A percentile compares a stretch with the other conserved stretches of the same genome.
phyloP scores from a whole-genome alignment of 257 asterid species.

The Knoxia roxburghii region DNA sequence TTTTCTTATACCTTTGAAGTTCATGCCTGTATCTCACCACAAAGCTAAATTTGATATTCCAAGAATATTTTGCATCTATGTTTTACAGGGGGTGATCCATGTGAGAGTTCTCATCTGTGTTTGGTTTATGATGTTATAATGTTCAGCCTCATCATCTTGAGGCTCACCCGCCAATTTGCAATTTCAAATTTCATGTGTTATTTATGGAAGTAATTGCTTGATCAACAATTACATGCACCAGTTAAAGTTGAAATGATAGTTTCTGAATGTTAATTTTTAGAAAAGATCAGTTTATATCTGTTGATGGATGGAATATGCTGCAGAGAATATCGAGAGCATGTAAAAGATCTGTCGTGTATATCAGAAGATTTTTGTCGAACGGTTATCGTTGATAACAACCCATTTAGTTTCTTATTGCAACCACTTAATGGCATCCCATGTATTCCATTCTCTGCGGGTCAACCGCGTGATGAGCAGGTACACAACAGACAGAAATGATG shows the following conservation, averaged over 20 bases:
- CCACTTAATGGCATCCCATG: slow-evolving; percentile 95
- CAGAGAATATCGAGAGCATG: slow-evolving; percentile 91
- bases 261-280: background rate
- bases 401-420: slow-evolving; percentile 91
- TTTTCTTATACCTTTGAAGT: background rate
- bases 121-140: background rate
- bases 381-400: slow-evolving; percentile 92
- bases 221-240: background rate
- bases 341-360: slow-evolving; percentile 73
- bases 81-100: background rate
- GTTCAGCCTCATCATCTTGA: background rate
- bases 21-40: too few relatives aligned
- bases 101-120: background rate
- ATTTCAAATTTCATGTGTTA: background rate
- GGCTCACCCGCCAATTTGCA: background rate
- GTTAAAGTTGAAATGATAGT: background rate
- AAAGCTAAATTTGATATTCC: background rate
- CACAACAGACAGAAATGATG: background rate
- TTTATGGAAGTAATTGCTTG: background rate
- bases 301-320: slow-evolving; percentile 17
- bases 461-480: slow-evolving; percentile 84
- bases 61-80: background rate
- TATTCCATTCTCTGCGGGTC: slow-evolving; percentile 52
- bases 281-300: background rate
- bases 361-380: slow-evolving; percentile 62